Conservation (phyloP, 805 yeast species). For the Ogataea nonfermentans region DNA sequence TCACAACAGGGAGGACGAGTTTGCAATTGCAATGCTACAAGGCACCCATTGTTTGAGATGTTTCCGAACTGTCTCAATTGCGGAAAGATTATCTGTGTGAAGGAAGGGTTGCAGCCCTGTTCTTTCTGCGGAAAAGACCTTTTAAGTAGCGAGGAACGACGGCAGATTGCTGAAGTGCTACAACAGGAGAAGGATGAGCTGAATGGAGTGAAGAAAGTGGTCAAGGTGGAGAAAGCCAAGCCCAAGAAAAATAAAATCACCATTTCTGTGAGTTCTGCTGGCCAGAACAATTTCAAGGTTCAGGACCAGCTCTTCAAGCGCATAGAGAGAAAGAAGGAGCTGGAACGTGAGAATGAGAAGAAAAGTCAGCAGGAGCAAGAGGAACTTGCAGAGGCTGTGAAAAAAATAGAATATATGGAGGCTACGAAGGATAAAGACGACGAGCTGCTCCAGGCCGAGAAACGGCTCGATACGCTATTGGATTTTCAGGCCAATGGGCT, state of each 20-base stretch:
- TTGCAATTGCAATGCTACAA: slow-evolving; percentile 83
- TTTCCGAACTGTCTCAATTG: slow-evolving; percentile 94
- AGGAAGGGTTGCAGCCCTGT: slow-evolving; percentile 91
- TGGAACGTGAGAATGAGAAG: slow-evolving; percentile 35
- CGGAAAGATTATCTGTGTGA: slow-evolving; percentile 88
- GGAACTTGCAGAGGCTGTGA: slow-evolving; percentile 40
- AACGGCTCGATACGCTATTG: slow-evolving; percentile 67
- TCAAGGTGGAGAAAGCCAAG: slow-evolving; percentile 17
- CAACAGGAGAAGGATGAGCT: slow-evolving; percentile 50
- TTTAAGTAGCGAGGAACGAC: slow-evolving; percentile 59
- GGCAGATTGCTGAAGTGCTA: slow-evolving; percentile 52
- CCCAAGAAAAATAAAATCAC: slow-evolving; percentile 48
- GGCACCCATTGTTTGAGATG: slow-evolving; percentile 83
- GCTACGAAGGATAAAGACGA: slow-evolving; percentile 44
- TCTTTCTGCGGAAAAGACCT: slow-evolving; percentile 73
- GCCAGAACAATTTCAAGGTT: slow-evolving; percentile 62
- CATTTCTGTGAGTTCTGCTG: slow-evolving; percentile 56
- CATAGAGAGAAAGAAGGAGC: slow-evolving; percentile 49
- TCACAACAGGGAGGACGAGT: slow-evolving; percentile 20
- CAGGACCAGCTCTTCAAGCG: slow-evolving; percentile 63
- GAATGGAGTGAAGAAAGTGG: slow-evolving; percentile 28
- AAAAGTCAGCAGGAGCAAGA: slow-evolving; percentile 38
- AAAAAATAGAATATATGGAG: slow-evolving; percentile 45
- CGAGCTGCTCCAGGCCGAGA: slow-evolving; percentile 67
- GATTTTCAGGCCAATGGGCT: slow-evolving; percentile 84